Conservation (phyloP, 345 rosid species). For the Noccaea bulbosa region DNA sequence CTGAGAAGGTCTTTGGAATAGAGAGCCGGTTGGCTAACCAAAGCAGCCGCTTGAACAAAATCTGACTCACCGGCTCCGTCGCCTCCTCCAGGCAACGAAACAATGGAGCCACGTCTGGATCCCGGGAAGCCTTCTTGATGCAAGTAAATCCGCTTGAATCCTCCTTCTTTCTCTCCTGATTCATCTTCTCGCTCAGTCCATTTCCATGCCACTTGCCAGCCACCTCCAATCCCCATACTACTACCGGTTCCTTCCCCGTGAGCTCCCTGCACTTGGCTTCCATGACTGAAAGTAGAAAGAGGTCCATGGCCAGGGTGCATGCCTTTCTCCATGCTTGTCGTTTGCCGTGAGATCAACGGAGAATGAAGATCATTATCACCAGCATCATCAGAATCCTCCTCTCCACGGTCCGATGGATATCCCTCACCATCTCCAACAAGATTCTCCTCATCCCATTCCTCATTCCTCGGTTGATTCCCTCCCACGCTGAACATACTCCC, state of each 20-base stretch:
- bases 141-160: slow-evolving; percentile 82
- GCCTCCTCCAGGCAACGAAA: slow-evolving; percentile 65
- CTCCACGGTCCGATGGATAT: slow-evolving; percentile 68
- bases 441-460: slow-evolving; percentile 92
- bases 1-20: slow-evolving; percentile 67
- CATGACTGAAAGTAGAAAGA: slow-evolving; percentile 61
- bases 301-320: slow-evolving; percentile 58
- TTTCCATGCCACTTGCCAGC: slow-evolving; percentile 99
- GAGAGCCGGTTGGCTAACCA: slow-evolving; percentile 92
- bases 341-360: slow-evolving; percentile 91
- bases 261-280: slow-evolving; percentile 61
- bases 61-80: slow-evolving; percentile 61
- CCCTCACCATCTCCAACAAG: slow-evolving; percentile 71
- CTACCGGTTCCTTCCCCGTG: slow-evolving; percentile 58
- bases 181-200: slow-evolving; percentile 78
- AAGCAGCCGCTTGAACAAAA: slow-evolving; percentile 77
- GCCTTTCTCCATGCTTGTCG: slow-evolving; percentile 78
- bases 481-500: slow-evolving; percentile 98
- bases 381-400: slow-evolving; percentile 62
- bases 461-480: slow-evolving; percentile 69
- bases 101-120: slow-evolving; percentile 70
- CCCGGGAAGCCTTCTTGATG: slow-evolving; percentile 70
- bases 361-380: slow-evolving; percentile 57
- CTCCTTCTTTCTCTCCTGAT: slow-evolving; percentile 80
- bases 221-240: slow-evolving; percentile 84